These are phyloP conservation scores for Flaveria linearis DNA, from an alignment of 129 eudicot genomes.

Conservation along the genomic window DNA sequence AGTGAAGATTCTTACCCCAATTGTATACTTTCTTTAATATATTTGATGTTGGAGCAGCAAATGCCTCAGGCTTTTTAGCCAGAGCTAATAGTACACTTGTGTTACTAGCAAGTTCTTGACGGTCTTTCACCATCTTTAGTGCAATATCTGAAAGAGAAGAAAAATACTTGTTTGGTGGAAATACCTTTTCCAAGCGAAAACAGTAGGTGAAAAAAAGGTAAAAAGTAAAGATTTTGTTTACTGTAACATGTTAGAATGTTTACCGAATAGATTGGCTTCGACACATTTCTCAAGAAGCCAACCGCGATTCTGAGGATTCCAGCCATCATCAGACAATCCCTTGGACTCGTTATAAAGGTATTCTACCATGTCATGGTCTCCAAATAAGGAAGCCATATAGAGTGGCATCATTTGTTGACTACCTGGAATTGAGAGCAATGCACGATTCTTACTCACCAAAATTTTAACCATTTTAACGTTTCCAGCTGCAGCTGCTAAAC, in stretches of 20 bases:
- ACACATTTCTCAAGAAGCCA: slow-evolving; percentile 42
- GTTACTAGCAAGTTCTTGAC: slow-evolving; percentile 22
- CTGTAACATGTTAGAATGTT: background rate
- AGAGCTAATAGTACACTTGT: slow-evolving; percentile 30
- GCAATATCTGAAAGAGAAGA: slow-evolving; percentile 27
- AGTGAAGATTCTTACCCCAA: slow-evolving; percentile 14
- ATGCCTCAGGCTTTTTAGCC: slow-evolving; percentile 41
- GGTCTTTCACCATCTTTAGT: slow-evolving; percentile 25
- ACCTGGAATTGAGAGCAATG: slow-evolving; percentile 32
- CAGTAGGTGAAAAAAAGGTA: too few relatives aligned
- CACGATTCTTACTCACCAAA: slow-evolving; percentile 34
- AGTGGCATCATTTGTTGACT: slow-evolving; percentile 43
- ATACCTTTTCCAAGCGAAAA: background rate
- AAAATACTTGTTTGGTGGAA: background rate
- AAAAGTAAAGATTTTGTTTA: background rate
- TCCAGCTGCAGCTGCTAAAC: slow-evolving; percentile 61
- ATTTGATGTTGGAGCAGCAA: slow-evolving; percentile 2
- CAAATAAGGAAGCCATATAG: slow-evolving; percentile 49
- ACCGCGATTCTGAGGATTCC: slow-evolving; percentile 34
- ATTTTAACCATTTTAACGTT: slow-evolving; percentile 36
- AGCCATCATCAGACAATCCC: slow-evolving; percentile 13
- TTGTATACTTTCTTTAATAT: slow-evolving; percentile 11
- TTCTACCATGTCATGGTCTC: slow-evolving; percentile 37
- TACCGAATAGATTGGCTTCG: slow-evolving; percentile 45
- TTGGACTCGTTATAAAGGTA: slow-evolving; percentile 30